Conservation (phyloP, 1,139 yeast genomes). For the Yamadazyma spencermartinsiae region DNA sequence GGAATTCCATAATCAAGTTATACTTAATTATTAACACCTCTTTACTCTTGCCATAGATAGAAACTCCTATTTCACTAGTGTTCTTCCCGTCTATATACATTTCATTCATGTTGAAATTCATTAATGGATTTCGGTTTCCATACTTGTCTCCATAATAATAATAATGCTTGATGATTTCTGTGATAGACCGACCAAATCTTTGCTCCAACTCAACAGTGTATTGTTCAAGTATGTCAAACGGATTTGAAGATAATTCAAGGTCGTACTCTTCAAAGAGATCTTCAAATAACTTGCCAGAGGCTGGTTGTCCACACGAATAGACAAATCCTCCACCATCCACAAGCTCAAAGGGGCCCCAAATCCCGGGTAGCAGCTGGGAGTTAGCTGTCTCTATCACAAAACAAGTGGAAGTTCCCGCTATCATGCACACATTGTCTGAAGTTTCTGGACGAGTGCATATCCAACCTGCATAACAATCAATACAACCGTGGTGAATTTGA, state of each 20-base stretch:
- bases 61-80: conserved; percentile 19
- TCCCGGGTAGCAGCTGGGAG: conserved; percentile 32
- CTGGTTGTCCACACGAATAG: conserved; percentile 58
- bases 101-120: conserved; percentile 51
- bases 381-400: conserved; percentile 34
- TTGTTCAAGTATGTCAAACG: conserved; percentile 34
- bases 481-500: conserved; percentile 47
- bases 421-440: conserved; percentile 38
- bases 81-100: conserved; percentile 46
- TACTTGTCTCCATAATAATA: conserved; percentile 54
- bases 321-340: conserved; percentile 22
- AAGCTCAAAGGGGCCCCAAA: conserved; percentile 59
- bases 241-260: conserved; percentile 10
- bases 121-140: conserved; percentile 58
- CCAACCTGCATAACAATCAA: conserved; percentile 63
- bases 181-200: conserved; percentile 22
- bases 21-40: conserved; percentile 36
- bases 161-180: conserved; percentile 33
- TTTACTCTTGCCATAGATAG: conserved; percentile 8
- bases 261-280: conserved; percentile 39
- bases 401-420: conserved; percentile 66
- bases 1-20: conserved; percentile 47
- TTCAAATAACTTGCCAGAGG: conserved; percentile 55
- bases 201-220: conserved; percentile 24
- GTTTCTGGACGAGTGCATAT: conserved; percentile 28